These are phyloP conservation scores for Pyrus pyrifolia DNA, from an alignment of 306 rosid genomes.

Conservation along the genomic window DNA sequence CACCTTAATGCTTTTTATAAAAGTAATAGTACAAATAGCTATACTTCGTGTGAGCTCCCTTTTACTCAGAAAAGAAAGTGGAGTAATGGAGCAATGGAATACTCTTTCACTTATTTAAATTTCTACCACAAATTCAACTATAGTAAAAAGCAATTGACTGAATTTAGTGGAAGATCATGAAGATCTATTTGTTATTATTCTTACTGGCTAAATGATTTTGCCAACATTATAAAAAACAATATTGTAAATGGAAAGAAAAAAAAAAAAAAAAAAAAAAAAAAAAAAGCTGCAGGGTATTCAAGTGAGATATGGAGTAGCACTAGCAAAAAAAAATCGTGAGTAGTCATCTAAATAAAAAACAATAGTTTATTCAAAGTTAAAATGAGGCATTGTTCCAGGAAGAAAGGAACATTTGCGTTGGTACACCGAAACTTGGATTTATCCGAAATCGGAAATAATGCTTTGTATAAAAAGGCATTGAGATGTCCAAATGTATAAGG, in stretches of 20 bases:
- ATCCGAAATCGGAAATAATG: not conserved
- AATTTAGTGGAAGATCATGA: not conserved
- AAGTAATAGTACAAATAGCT: not conserved
- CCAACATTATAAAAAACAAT: not conserved
- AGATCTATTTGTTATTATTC: not conserved
- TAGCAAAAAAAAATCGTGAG: not conserved
- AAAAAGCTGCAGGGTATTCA: not conserved
- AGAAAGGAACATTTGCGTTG: not conserved
- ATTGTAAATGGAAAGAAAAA: not conserved
- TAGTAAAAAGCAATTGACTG: not conserved
- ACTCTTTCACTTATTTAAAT: not conserved
- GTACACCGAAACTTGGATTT: not conserved
- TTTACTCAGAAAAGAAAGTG: not conserved
- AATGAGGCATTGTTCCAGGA: not conserved
- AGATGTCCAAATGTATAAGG: not conserved
- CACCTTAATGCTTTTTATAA: too few relatives aligned
- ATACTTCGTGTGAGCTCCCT: not conserved
- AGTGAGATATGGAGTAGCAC: not conserved
- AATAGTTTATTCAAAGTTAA: too few relatives aligned
- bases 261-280: not conserved
- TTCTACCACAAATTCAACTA: not conserved
- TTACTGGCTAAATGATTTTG: not conserved
- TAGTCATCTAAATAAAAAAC: too few relatives aligned
- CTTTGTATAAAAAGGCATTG: too few relatives aligned
- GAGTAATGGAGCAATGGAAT: not conserved